Conservation (phyloP, 2,329 filamentous ascomycete species). For the Penicillium sp. region DNA sequence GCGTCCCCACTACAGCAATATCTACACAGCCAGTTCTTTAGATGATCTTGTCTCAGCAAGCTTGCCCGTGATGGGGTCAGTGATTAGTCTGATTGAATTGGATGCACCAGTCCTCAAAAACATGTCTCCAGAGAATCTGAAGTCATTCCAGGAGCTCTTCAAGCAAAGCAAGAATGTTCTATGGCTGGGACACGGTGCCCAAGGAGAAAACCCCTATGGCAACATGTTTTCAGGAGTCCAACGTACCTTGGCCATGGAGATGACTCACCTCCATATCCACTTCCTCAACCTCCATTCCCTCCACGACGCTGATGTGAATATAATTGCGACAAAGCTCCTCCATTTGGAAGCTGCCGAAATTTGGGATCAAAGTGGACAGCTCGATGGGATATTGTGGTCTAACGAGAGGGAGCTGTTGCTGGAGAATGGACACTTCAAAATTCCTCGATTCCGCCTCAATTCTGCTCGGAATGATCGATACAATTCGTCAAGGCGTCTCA, state of each 20-base stretch:
- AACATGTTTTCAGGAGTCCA: conserved; percentile 19
- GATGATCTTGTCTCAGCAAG: conserved; percentile 7
- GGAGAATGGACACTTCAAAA: conserved; percentile 17
- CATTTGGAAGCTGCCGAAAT: conserved; percentile 11
- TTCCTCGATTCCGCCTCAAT: conserved; percentile 24
- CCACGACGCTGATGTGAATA: not conserved
- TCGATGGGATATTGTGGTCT: conserved; percentile 21
- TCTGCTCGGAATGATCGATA: conserved; percentile 17
- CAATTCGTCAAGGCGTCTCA: conserved; percentile 19
- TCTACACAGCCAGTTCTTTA: conserved; percentile 5
- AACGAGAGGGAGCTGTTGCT: conserved; percentile 25
- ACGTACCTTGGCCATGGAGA: conserved; percentile 17
- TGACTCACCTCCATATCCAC: conserved; percentile 17
- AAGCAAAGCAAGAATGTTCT: conserved; percentile 17
- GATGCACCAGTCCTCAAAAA: conserved; percentile 24
- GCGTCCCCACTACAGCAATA: conserved; percentile 7
- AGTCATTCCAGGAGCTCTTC: conserved; percentile 20
- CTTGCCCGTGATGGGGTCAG: conserved; percentile 16
- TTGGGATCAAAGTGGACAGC: conserved; percentile 12
- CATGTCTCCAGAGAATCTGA: conserved; percentile 17
- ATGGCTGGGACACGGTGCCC: conserved; percentile 20
- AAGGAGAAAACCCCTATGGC: conserved; percentile 16
- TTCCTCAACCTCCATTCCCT: conserved; percentile 14
- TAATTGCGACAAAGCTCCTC: conserved; percentile 13
- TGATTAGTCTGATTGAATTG: conserved; percentile 17